phyloP scores from a whole-genome alignment of 106 monocot genomes.

The Cymbidium sinense region DNA sequence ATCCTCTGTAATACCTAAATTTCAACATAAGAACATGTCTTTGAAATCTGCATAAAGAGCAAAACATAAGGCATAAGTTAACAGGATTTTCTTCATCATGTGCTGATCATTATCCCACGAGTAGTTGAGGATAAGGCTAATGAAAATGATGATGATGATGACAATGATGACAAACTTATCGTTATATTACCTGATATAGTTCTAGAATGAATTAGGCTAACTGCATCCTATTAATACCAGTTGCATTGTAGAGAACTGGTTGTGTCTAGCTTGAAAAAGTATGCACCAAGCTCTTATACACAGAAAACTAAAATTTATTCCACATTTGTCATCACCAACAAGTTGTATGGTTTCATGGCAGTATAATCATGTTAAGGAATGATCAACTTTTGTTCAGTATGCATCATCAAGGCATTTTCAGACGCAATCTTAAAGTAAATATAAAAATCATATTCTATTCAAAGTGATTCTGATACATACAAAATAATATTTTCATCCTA shows the following conservation, averaged over 20 bases:
- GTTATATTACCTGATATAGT: too few relatives aligned
- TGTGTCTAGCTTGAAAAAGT: too few relatives aligned
- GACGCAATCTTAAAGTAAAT: not conserved
- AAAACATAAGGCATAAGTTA: not conserved
- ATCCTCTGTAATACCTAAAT: not conserved
- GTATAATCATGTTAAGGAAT: not conserved
- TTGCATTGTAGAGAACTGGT: too few relatives aligned
- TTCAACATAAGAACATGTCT: not conserved
- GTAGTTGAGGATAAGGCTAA: not conserved
- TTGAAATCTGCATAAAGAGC: not conserved
- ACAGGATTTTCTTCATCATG: not conserved
- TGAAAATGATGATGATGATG: not conserved
- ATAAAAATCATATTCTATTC: not conserved
- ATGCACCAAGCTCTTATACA: not conserved
- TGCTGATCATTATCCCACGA: not conserved
- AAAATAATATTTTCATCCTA: not conserved
- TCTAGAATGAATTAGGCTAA: too few relatives aligned
- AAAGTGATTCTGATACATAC: not conserved
- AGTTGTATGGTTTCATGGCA: not conserved
- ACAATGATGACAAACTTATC: too few relatives aligned
- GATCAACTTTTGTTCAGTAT: not conserved
- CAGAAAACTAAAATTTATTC: not conserved
- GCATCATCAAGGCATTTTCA: not conserved
- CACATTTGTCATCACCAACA: not conserved
- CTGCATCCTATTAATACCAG: too few relatives aligned